Base-by-base conservation (phyloP, 352 stramenopile species). In the Phytophthora cryptogea region DNA sequence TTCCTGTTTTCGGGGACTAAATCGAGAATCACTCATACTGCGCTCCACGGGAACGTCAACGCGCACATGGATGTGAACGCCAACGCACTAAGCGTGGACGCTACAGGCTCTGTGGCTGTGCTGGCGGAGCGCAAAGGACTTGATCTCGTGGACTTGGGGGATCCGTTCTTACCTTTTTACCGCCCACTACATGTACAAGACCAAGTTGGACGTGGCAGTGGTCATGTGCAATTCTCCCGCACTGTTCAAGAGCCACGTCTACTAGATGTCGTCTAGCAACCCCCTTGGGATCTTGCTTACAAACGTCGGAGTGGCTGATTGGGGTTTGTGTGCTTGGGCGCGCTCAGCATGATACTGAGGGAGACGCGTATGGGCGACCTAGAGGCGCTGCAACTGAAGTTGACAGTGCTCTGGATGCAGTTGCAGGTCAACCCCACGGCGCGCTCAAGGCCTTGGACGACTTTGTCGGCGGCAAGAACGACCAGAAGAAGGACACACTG, bases 321-420 rank as follows among this genome's bases (percentile, higher is more conserved):
- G 20, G 20, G 20, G 63, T 91, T 89, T 66, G 72, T 95, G 43
- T 90, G 82, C 67, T 95, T 83, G 83, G 86, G 82, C 8, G 78
- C 79, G 40, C 55, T 91, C 48, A 89, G 83, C 54, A 92, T 95
- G 84, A 78, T 92, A 84, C 78, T 93, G 59, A 66, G 79, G 16
- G 81, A 89, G 39, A 63, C 70, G 8, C 63, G 71, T n/a, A 75
- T 72, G 17, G 66, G 80, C 40, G 79, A 93, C 48, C 82, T 83
- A 8, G 82, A 95, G 52, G 78, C 78, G 47, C 57, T 90, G 51
- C 79, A 88, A 64, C 20, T 23, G 20, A 23, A 23, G 20, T 67
- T 95, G 17, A 60, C 86, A 8, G 68, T 93, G 35, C 67, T 83
- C n/a, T 81, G 90, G 11, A 64, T 95, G 65, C 71, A 92, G 63